These are phyloP conservation scores for Neolecta irregularis DNA, from an alignment of 1,139 yeast species.

Conservation along the genomic window DNA sequence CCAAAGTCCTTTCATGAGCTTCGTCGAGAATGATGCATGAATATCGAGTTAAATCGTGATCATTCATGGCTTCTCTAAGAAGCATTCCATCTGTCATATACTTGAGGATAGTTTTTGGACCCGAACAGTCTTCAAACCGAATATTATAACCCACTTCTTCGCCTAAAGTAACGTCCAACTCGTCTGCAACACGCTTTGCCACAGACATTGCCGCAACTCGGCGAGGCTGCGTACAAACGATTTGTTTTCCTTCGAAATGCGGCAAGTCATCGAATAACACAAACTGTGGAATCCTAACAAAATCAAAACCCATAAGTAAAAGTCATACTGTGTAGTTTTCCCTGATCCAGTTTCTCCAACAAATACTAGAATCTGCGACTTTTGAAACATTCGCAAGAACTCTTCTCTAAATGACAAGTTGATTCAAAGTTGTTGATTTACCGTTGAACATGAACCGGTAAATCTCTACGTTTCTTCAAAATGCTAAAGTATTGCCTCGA, in stretches of 20 bases:
- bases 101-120: conserved; percentile 64
- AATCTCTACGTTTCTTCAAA: conserved; percentile 58
- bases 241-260: conserved; percentile 53
- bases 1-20: conserved; percentile 94
- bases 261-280: conserved; percentile 88
- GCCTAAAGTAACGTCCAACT: conserved; percentile 82
- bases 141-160: conserved; percentile 87
- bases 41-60: conserved; percentile 63
- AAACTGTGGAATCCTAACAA: conserved; percentile 58
- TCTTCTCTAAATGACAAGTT: conserved; percentile 32
- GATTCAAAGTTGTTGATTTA: not conserved
- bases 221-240: conserved; percentile 95
- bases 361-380: conserved; percentile 87
- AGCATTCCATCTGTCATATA: conserved; percentile 99
- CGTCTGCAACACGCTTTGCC: conserved; percentile 91
- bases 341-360: conserved; percentile 99
- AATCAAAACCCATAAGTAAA: not conserved
- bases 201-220: conserved; percentile 98
- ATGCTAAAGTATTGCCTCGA: conserved; percentile 59
- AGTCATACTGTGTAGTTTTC: conserved; percentile 60
- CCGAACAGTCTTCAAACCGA: conserved; percentile 82
- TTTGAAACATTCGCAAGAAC: conserved; percentile 66
- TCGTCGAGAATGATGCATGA: conserved; percentile 90
- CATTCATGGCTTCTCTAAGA: conserved; percentile 93
- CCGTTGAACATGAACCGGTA: conserved; percentile 91